Evolutionary conservation across 208 protist genomes (phyloP).

Genomic region (Wallacemonas sp.): DNA sequence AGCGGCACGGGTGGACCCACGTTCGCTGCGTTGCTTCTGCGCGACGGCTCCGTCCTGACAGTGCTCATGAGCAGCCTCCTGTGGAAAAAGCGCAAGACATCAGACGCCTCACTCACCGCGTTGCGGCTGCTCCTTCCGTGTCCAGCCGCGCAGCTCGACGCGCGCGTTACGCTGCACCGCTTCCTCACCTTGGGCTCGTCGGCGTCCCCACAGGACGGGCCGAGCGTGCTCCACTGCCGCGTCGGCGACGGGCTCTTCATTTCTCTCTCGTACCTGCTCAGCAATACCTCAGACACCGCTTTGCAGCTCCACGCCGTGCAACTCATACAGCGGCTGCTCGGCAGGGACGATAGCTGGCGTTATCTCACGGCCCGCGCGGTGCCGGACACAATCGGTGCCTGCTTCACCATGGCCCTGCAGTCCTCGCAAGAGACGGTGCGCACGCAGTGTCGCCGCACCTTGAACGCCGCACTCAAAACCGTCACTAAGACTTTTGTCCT

Average conservation of each 20-base stretch:
- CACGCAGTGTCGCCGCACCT: conserved; percentile 18
- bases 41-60: conserved; percentile 23
- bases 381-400: conserved; percentile 44
- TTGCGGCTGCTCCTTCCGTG: conserved; percentile 44
- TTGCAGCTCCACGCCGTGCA: conserved; percentile 42
- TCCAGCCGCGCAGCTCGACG: conserved; percentile 16
- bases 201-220: not conserved
- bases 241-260: conserved; percentile 38
- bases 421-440: conserved; percentile 35
- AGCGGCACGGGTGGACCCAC: not conserved
- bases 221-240: conserved; percentile 1
- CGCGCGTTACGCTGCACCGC: conserved; percentile 30
- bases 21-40: not conserved
- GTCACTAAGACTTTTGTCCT: conserved; percentile 39
- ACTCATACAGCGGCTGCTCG: conserved; percentile 36
- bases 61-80: conserved; percentile 50
- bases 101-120: conserved; percentile 27
- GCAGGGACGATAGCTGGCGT: conserved; percentile 13
- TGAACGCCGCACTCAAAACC: conserved; percentile 23
- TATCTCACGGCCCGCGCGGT: conserved; percentile 35
- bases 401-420: conserved; percentile 33
- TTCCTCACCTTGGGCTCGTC: conserved; percentile 15
- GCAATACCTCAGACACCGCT: conserved; percentile 23
- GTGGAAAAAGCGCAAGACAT: conserved; percentile 52
- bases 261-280: conserved; percentile 36